Conservation (phyloP, 2,329 filamentous ascomycete species). For the Penicillium sp. region DNA sequence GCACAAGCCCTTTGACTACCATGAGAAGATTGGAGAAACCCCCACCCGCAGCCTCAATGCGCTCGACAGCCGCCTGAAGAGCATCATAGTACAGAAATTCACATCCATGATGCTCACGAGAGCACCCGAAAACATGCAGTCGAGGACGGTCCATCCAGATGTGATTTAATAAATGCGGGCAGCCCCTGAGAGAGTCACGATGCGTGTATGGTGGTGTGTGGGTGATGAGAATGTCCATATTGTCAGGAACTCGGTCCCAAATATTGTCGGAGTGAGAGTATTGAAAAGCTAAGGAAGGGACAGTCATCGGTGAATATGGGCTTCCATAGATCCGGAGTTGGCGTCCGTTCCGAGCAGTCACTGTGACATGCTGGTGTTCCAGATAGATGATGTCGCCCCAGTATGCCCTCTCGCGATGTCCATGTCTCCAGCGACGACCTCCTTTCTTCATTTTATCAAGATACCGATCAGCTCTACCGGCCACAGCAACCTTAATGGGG, state of each 20-base stretch:
- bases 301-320: background rate
- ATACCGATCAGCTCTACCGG: background rate
- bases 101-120: background rate
- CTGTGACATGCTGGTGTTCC: background rate
- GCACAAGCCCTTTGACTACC: background rate
- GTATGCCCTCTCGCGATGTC: background rate
- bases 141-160: background rate
- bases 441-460: background rate
- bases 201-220: slow-evolving; percentile 1
- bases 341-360: background rate
- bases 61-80: background rate
- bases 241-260: background rate
- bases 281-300: background rate
- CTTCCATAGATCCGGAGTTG: background rate
- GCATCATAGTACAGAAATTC: background rate
- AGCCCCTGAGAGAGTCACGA: background rate
- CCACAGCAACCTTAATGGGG: background rate
- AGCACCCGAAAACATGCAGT: background rate
- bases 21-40: background rate
- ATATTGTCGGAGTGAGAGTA: background rate
- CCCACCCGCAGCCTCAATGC: background rate
- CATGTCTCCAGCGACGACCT: background rate
- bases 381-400: slow-evolving; percentile 1
- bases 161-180: background rate
- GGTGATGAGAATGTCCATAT: background rate